Base-by-base conservation (phyloP, 257 asterid genomes). In the Perilla frutescens region DNA sequence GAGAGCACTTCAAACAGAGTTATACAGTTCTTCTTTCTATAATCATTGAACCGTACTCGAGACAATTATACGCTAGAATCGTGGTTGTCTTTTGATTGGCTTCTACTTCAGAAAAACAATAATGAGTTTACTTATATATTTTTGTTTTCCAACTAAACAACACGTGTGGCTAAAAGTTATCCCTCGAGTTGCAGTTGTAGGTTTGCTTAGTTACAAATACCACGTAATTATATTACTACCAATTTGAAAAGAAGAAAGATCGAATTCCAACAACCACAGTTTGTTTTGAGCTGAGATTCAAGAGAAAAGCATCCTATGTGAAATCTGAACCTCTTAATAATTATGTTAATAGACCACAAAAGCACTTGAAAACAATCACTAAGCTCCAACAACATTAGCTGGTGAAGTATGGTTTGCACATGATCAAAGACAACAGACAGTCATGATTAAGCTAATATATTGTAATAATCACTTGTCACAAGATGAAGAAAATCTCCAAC, bases 381-480 rank as follows among this genome's bases (percentile, higher is more conserved):
- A 20, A 20, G 26, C 26, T 77, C 47, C 55, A 77, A 49, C 29
- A 29, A 71, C 49, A 63, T 63, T 63, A 55, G 63, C 44, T 50
- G 73, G 58, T 66, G 59, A 70, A 43, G 58, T 15, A 49, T 65
- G 2, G 68, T 49, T 66, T 31, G 14, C 32, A 53, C 32, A 50
- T 57, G 57, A 50, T 61, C 60, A 53, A 11, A 37, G 36, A 44
- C 32, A 62, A 39, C 70, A 50, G 64, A 72, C 64, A 60, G 54
- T 51, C 36, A 78, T 78, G 62, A 72, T 72, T 65, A 58, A 66
- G 75, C 59, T 77, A 80, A 76, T 78, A 71, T 80, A 77, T 56
- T 44, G 73, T 54, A 62, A 76, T 80, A 7, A 80, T 72, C 72
- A 69, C 29, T 77, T 63, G 39, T 41, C 74, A 53, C 76, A 45